A percentile compares a stretch with the other conserved stretches of the same genome.
phyloP scores from a whole-genome alignment of 2,329 filamentous ascomycete species.

The Apiospora phragmitis region DNA sequence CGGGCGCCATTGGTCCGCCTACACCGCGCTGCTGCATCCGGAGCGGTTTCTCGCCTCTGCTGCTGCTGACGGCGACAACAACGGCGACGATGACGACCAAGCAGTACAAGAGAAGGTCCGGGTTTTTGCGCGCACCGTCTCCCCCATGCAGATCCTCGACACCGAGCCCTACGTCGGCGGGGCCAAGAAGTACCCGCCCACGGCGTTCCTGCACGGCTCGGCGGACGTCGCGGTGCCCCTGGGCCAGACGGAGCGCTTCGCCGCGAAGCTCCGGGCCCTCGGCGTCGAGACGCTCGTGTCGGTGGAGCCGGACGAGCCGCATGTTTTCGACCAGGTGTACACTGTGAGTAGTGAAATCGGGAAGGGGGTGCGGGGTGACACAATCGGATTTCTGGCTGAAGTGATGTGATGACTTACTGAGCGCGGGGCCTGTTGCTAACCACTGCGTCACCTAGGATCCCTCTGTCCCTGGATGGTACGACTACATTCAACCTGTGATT shows the following conservation, averaged over 20 bases:
- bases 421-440: background rate
- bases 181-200: background rate
- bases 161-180: background rate
- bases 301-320: constrained; percentile 7
- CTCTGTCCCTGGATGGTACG: constrained; percentile 5
- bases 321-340: constrained; percentile 5
- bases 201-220: constrained; percentile 6
- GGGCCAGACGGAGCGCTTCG: background rate
- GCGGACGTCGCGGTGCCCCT: background rate
- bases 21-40: background rate
- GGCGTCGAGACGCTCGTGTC: constrained; percentile 1
- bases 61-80: background rate
- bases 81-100: background rate
- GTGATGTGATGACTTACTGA: background rate
- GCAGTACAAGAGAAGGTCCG: background rate
- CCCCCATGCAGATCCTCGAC: constrained; percentile 11
- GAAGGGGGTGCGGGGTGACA: too few species aligned
- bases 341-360: background rate
- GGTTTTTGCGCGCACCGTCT: constrained; percentile 4
- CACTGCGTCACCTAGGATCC: background rate
- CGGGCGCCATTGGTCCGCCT: constrained; percentile 2
- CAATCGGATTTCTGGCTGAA: background rate
- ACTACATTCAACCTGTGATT: constrained; percentile 8
- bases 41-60: background rate
- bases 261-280: background rate